A percentile compares a stretch with the other conserved stretches of the same genome.
These are phyloP conservation scores for Homolaphlyctis polyrhiza DNA, from an alignment of 371 early-diverging fungal genomes.

Conservation along the genomic window DNA sequence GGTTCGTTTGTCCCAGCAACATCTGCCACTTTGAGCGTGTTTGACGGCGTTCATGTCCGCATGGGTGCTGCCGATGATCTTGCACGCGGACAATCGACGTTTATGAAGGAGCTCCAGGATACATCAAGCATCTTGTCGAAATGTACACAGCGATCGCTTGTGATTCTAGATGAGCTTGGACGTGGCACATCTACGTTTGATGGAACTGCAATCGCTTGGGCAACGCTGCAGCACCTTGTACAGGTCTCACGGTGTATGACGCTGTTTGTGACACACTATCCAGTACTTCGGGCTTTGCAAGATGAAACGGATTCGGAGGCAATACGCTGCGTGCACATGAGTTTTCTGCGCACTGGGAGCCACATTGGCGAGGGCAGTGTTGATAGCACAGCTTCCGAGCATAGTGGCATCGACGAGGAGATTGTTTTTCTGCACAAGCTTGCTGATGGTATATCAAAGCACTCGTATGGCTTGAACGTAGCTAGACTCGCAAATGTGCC, in stretches of 20 bases:
- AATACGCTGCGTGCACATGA: conserved; percentile 65
- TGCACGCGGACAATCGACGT: conserved; percentile 75
- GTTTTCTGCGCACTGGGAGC: conserved; percentile 36
- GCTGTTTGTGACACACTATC: conserved; percentile 95
- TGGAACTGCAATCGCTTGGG: conserved; percentile 90
- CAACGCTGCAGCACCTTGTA: conserved; percentile 75
- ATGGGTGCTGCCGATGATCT: conserved; percentile 57
- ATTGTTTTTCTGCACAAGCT: conserved; percentile 87
- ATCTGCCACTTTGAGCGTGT: conserved; percentile 75
- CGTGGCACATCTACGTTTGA: conserved; percentile 94
- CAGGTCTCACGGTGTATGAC: conserved; percentile 57
- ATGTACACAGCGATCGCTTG: conserved; percentile 63
- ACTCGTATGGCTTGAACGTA: conserved; percentile 79
- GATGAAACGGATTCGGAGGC: conserved; percentile 24
- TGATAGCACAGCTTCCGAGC: conserved; percentile 31
- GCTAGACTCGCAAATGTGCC: conserved; percentile 76
- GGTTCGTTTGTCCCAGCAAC: conserved; percentile 83
- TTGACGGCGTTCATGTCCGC: conserved; percentile 62
- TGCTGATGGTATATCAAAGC: conserved; percentile 63
- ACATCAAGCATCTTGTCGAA: conserved; percentile 66
- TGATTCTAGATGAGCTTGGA: conserved; percentile 98
- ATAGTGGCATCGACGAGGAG: conserved; percentile 12
- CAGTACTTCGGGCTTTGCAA: conserved; percentile 58
- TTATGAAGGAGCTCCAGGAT: conserved; percentile 82
- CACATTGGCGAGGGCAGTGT: conserved; percentile 17